phyloP scores from a whole-genome alignment of 2,329 filamentous ascomycete species.

The Fusarium nelsonii region DNA sequence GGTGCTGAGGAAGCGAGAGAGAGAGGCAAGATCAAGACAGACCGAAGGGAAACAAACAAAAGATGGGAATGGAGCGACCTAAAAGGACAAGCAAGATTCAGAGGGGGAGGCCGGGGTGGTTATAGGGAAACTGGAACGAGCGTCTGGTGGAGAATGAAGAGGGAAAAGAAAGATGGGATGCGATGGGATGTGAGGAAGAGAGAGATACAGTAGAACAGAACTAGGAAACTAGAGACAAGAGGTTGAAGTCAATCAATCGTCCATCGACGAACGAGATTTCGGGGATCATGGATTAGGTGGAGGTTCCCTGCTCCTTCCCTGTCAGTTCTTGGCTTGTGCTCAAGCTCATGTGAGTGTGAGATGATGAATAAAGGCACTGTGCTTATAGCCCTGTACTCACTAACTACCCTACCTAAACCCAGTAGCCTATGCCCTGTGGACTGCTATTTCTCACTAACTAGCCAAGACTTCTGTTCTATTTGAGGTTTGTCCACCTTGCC shows the following conservation, averaged over 20 bases:
- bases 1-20: slow-evolving; percentile 39
- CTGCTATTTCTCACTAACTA: slow-evolving; percentile 4
- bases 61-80: slow-evolving; percentile 26
- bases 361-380: slow-evolving; percentile 26
- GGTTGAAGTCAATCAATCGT: slow-evolving; percentile 31
- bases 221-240: slow-evolving; percentile 17
- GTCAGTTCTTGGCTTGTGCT: slow-evolving; percentile 17
- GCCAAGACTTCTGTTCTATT: slow-evolving; percentile 16
- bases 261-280: slow-evolving; percentile 42
- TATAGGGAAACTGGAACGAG: slow-evolving; percentile 46
- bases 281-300: slow-evolving; percentile 40
- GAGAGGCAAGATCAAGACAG: slow-evolving; percentile 26
- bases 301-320: slow-evolving; percentile 38
- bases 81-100: slow-evolving; percentile 24
- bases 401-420: too few species aligned
- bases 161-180: slow-evolving; percentile 31
- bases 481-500: slow-evolving; percentile 30
- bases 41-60: slow-evolving; percentile 38
- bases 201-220: slow-evolving; percentile 15
- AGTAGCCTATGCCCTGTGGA: too few species aligned
- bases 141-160: slow-evolving; percentile 41
- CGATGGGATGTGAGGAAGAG: slow-evolving; percentile 9
- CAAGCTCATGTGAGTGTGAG: slow-evolving; percentile 32
- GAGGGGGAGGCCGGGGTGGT: slow-evolving; percentile 36
- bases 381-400: background rate